Evolutionary conservation across 106 monocot species (phyloP).

Genomic region (Hemerocallis citrina): DNA sequence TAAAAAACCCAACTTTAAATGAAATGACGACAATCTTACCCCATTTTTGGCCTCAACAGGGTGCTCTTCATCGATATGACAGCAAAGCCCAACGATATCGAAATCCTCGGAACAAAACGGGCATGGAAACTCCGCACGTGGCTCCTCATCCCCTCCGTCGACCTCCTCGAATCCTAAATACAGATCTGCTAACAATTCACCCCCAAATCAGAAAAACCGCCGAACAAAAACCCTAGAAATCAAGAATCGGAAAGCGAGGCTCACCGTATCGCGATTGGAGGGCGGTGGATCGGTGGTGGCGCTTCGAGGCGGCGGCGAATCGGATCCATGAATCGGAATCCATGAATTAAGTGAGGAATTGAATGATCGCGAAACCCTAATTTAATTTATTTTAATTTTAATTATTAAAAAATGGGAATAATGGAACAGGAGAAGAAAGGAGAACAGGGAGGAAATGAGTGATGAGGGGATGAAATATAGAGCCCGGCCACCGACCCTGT

Average conservation of each 20-base stretch:
- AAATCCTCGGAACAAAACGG: constrained; percentile 90
- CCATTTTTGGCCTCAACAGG: constrained; percentile 72
- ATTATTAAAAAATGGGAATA: too few species aligned
- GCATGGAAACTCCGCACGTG: constrained; percentile 52
- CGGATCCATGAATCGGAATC: constrained; percentile 62
- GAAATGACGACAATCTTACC: too few species aligned
- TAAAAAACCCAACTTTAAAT: too few species aligned
- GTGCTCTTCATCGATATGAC: constrained; percentile 90
- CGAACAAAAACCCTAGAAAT: neutral
- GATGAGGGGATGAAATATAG: too few species aligned
- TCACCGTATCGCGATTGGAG: constrained; percentile 55
- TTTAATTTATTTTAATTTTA: too few species aligned
- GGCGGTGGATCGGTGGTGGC: constrained; percentile 37
- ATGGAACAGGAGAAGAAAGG: too few species aligned
- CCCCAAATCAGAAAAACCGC: neutral
- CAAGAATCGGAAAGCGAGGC: neutral
- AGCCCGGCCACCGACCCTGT: too few species aligned
- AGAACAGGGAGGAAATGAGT: too few species aligned
- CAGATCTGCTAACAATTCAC: constrained; percentile 29
- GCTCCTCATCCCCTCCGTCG: constrained; percentile 54
- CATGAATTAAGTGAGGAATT: constrained; percentile 13
- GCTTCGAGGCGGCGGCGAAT: constrained; percentile 41
- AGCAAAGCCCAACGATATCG: constrained; percentile 75
- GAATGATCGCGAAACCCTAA: constrained; percentile 1
- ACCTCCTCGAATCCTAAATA: constrained; percentile 71